Evolutionary conservation across 2,329 filamentous ascomycete genomes (phyloP).

Genomic region (Pochonia chlamydosporia): DNA sequence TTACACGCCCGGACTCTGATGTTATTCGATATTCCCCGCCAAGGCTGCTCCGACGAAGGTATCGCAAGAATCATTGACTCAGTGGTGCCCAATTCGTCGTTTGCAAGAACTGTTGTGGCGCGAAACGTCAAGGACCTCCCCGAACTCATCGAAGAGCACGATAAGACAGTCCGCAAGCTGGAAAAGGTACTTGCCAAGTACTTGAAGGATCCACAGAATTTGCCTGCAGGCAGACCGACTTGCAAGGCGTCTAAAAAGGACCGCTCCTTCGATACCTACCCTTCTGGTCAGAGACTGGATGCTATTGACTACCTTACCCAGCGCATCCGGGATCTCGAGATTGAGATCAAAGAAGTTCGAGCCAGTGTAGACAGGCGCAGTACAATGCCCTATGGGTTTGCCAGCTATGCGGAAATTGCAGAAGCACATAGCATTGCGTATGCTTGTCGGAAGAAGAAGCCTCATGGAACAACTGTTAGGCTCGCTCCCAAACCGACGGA

Average conservation of each 20-base stretch:
- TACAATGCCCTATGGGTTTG: constrained; percentile 88
- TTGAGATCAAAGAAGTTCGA: constrained; percentile 78
- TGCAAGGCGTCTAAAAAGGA: constrained; percentile 81
- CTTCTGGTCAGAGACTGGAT: constrained; percentile 72
- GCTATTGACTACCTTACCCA: constrained; percentile 90
- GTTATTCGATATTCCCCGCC: constrained; percentile 77
- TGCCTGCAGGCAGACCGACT: constrained; percentile 70
- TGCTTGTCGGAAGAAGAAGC: constrained; percentile 72
- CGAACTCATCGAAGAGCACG: constrained; percentile 76
- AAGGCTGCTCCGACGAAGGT: constrained; percentile 77
- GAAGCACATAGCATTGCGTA: constrained; percentile 87
- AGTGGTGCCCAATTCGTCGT: constrained; percentile 70
- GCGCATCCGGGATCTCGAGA: constrained; percentile 76
- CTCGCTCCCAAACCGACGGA: constrained; percentile 85
- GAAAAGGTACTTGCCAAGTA: constrained; percentile 85
- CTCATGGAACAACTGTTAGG: constrained; percentile 67
- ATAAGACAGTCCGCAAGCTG: constrained; percentile 71
- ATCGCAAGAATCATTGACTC: constrained; percentile 77
- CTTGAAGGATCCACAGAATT: constrained; percentile 74
- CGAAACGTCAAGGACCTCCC: constrained; percentile 91
- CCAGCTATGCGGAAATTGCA: constrained; percentile 82
- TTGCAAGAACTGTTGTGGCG: constrained; percentile 76
- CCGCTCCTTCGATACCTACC: constrained; percentile 56
- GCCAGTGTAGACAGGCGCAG: constrained; percentile 79
- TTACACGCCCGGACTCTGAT: constrained; percentile 70